Evolutionary conservation across 257 asterid genomes (phyloP).

Genomic region (Verbena officinalis): DNA sequence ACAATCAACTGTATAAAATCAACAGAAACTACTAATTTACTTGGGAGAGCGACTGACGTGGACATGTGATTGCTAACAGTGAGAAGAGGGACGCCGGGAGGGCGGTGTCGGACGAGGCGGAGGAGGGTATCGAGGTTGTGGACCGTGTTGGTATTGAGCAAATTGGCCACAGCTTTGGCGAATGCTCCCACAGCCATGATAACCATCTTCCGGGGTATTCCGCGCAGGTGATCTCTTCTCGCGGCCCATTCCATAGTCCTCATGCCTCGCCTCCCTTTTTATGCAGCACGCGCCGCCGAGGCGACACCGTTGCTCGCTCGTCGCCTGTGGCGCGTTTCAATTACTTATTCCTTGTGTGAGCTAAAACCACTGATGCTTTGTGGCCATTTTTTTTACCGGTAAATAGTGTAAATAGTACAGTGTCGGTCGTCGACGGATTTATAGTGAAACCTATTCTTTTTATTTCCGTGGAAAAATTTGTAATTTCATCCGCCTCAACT

Average conservation of each 20-base stretch:
- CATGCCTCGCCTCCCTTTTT: constrained; percentile 45
- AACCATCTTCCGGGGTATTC: constrained; percentile 80
- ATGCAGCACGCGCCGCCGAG: constrained; percentile 36
- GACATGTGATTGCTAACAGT: constrained; percentile 99
- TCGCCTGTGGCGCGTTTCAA: constrained; percentile 12
- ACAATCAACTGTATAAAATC: constrained; percentile 1
- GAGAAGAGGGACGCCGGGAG: constrained; percentile 86
- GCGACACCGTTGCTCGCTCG: constrained; percentile 12
- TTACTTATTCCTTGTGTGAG: background rate
- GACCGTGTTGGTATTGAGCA: constrained; percentile 74
- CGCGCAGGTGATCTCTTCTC: constrained; percentile 70
- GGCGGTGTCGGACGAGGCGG: constrained; percentile 79
- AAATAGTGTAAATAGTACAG: too few species aligned
- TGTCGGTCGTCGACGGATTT: too few species aligned
- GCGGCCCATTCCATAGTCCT: constrained; percentile 97
- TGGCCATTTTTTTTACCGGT: too few species aligned
- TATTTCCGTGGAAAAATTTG: too few species aligned
- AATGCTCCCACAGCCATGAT: constrained; percentile 76
- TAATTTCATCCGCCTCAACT: too few species aligned
- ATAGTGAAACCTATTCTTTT: too few species aligned
- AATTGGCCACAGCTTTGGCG: constrained; percentile 79
- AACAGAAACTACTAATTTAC: constrained; percentile 28
- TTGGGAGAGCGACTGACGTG: constrained; percentile 73
- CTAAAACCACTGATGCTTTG: background rate
- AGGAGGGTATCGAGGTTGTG: constrained; percentile 80